These are phyloP conservation scores for Pyrenophora tritici-repentis DNA, from an alignment of 2,329 filamentous ascomycete genomes.

Conservation along the genomic window DNA sequence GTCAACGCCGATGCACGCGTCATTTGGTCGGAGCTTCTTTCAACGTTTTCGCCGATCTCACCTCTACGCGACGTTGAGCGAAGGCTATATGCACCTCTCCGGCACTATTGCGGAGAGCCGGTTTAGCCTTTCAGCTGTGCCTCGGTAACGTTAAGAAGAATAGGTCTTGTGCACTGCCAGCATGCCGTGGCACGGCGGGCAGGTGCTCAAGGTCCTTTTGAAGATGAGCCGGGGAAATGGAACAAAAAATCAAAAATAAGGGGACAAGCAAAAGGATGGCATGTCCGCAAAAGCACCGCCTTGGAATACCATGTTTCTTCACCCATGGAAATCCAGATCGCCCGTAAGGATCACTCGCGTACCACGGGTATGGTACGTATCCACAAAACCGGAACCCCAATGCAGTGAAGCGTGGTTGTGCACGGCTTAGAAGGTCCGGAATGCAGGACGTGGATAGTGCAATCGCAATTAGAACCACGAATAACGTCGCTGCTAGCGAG, in stretches of 20 bases:
- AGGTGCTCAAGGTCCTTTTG: not conserved
- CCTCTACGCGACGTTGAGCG: conserved; percentile 16
- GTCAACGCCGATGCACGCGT: conserved; percentile 11
- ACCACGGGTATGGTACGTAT: conserved; percentile 3
- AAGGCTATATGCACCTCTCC: conserved; percentile 16
- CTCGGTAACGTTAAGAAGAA: conserved; percentile 18
- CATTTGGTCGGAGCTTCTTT: conserved; percentile 17
- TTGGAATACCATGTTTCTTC: not conserved
- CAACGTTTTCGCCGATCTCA: conserved; percentile 18
- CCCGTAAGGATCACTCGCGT: conserved; percentile 5
- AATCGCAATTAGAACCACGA: conserved; percentile 20
- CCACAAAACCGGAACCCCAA: conserved; percentile 20
- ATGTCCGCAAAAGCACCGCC: too few species aligned
- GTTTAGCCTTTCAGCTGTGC: conserved; percentile 7
- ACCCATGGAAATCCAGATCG: not conserved
- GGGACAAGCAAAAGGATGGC: too few species aligned
- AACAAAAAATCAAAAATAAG: not conserved
- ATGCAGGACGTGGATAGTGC: conserved; percentile 10
- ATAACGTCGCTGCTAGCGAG: conserved; percentile 13
- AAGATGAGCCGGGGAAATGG: not conserved
- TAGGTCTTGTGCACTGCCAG: conserved; percentile 1
- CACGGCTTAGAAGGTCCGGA: conserved; percentile 10
- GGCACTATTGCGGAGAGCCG: conserved; percentile 34
- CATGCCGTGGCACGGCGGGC: conserved; percentile 1
- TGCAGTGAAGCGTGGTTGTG: conserved; percentile 14